Evolutionary conservation across 441 rosid genomes (phyloP).

Genomic region (Gossypium schwendimanii): DNA sequence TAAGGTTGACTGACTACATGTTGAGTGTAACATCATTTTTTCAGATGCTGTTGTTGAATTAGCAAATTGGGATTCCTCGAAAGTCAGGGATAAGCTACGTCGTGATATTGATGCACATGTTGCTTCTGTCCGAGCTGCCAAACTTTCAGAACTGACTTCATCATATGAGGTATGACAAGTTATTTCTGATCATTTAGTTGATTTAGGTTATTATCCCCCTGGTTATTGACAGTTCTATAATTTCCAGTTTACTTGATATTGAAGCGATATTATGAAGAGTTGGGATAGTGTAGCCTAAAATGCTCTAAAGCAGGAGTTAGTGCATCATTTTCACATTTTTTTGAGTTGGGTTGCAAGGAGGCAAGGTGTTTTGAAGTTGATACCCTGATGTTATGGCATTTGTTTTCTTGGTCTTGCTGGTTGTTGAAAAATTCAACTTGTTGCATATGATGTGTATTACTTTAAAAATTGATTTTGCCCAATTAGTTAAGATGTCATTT

Average conservation of each 20-base stretch:
- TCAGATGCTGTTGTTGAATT: conserved; percentile 71
- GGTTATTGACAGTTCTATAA: not conserved
- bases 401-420: not conserved
- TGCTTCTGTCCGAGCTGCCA: conserved; percentile 61
- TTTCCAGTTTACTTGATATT: not conserved
- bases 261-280: not conserved
- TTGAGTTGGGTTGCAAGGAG: not conserved
- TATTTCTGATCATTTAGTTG: too few species aligned
- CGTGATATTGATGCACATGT: conserved; percentile 81
- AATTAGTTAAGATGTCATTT: not conserved
- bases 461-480: not conserved
- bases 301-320: not conserved
- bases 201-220: too few species aligned
- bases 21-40: too few species aligned
- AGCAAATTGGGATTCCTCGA: conserved; percentile 80
- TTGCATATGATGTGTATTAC: not conserved
- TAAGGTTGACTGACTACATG: not conserved
- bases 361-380: not conserved
- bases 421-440: not conserved
- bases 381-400: not conserved
- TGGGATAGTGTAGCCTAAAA: not conserved
- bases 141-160: conserved; percentile 67
- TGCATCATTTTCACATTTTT: not conserved
- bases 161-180: conserved; percentile 48
- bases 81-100: conserved; percentile 56